phyloP scores from a whole-genome alignment of 768 basidiomycete species.

The Phlegmacium glaucopus region DNA sequence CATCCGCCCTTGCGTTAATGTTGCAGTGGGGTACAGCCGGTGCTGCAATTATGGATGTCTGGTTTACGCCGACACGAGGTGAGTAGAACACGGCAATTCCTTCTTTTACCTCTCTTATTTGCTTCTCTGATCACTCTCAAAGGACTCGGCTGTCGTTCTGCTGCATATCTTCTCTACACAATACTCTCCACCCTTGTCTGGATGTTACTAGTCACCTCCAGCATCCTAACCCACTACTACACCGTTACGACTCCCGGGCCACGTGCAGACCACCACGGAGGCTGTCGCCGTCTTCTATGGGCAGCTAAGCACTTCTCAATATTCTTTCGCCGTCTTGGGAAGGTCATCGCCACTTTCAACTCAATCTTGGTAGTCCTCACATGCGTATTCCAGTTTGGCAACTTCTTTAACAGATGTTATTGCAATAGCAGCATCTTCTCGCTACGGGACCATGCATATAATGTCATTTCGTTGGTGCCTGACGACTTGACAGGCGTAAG shows the following conservation, averaged over 20 bases:
- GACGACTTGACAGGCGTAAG: slow-evolving; percentile 24
- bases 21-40: slow-evolving; percentile 25
- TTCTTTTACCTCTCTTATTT: no score
- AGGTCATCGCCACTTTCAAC: slow-evolving; percentile 26
- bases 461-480: slow-evolving; percentile 19
- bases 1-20: slow-evolving; percentile 14
- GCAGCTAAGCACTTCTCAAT: slow-evolving; percentile 20
- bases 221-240: slow-evolving; percentile 25
- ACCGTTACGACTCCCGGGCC: slow-evolving; percentile 1
- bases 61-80: slow-evolving; percentile 21
- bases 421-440: slow-evolving; percentile 33
- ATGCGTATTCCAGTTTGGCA: slow-evolving; percentile 31
- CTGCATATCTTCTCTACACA: slow-evolving; percentile 28
- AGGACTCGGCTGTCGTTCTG: slow-evolving; percentile 34
- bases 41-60: slow-evolving; percentile 18
- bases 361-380: slow-evolving; percentile 26
- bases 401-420: slow-evolving; percentile 31
- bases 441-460: slow-evolving; percentile 21
- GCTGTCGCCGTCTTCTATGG: background rate
- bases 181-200: slow-evolving; percentile 29
- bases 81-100: background rate
- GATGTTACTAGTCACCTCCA: slow-evolving; percentile 27
- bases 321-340: slow-evolving; percentile 25
- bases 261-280: background rate
- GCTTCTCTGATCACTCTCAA: background rate